Evolutionary conservation across 768 basidiomycete genomes (phyloP).

Genomic region (Porphyrellus cyaneotinctus): DNA sequence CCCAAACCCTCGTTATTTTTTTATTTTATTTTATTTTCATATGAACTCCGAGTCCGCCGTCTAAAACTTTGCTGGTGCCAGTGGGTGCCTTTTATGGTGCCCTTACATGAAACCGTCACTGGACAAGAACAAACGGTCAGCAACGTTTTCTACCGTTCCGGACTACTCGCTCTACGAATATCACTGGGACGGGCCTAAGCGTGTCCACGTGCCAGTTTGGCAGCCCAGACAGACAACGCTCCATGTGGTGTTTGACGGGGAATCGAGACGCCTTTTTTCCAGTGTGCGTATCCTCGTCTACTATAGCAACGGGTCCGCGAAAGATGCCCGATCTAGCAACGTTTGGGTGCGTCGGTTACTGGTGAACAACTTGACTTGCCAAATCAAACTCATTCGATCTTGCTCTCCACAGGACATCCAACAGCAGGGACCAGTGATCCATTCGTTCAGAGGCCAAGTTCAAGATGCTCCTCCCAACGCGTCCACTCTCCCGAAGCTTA

Average conservation of each 20-base stretch:
- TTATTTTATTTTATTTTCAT: neutral
- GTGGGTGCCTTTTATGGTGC: constrained; percentile 4
- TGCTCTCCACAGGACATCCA: constrained; percentile 14
- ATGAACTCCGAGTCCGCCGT: neutral
- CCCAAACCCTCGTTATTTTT: neutral
- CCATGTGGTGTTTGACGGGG: constrained; percentile 19
- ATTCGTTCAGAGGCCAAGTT: constrained; percentile 6
- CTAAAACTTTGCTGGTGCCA: neutral
- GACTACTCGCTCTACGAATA: constrained; percentile 17
- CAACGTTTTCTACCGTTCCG: constrained; percentile 1
- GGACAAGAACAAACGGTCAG: constrained; percentile 14
- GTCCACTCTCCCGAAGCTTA: constrained; percentile 18
- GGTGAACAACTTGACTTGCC: neutral
- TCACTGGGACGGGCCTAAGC: constrained; percentile 24
- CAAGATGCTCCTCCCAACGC: constrained; percentile 7
- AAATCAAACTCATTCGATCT: neutral
- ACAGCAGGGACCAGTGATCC: constrained; percentile 10
- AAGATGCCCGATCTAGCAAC: constrained; percentile 7
- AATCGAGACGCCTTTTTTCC: constrained; percentile 21
- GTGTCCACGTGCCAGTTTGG: constrained; percentile 19
- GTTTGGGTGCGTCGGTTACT: constrained; percentile 17
- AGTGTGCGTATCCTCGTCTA: constrained; percentile 20
- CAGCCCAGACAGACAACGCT: constrained; percentile 24
- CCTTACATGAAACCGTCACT: constrained; percentile 20
- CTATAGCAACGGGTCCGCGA: constrained; percentile 3